phyloP scores from a whole-genome alignment of 2,329 filamentous ascomycete genomes.

The Ophiosphaerella narmari region DNA sequence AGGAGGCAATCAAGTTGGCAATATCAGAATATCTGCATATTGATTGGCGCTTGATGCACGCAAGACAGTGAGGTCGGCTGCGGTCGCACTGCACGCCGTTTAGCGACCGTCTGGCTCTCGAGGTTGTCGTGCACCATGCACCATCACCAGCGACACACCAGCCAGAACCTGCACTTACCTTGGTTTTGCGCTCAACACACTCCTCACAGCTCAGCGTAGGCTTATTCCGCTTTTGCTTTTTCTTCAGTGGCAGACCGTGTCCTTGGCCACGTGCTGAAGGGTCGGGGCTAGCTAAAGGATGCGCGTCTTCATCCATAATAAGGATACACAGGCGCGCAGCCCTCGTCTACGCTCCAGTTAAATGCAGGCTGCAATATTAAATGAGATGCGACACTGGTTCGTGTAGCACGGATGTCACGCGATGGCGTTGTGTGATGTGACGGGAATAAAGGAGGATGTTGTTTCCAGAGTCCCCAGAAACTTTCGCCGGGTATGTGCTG shows the following conservation, averaged over 20 bases:
- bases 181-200: slow-evolving; percentile 82
- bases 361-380: not conserved
- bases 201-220: slow-evolving; percentile 78
- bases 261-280: slow-evolving; percentile 17
- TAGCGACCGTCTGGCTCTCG: slow-evolving; percentile 9
- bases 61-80: slow-evolving; percentile 61
- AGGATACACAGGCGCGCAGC: slow-evolving; percentile 6
- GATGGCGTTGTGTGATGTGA: slow-evolving; percentile 18
- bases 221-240: slow-evolving; percentile 85
- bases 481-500: slow-evolving; percentile 14
- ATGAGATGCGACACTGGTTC: slow-evolving; percentile 9
- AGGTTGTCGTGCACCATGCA: not conserved
- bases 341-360: slow-evolving; percentile 1
- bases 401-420: slow-evolving; percentile 25
- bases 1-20: slow-evolving; percentile 67
- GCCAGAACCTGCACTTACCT: slow-evolving; percentile 55
- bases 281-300: slow-evolving; percentile 27
- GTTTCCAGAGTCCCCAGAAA: slow-evolving; percentile 26
- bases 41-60: slow-evolving; percentile 76
- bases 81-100: slow-evolving; percentile 67
- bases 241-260: slow-evolving; percentile 52
- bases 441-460: slow-evolving; percentile 35
- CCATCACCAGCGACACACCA: not conserved
- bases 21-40: slow-evolving; percentile 76
- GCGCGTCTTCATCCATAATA: slow-evolving; percentile 18